Base-by-base conservation (phyloP, 2,329 filamentous ascomycete species). In the Bipolaris cookei region DNA sequence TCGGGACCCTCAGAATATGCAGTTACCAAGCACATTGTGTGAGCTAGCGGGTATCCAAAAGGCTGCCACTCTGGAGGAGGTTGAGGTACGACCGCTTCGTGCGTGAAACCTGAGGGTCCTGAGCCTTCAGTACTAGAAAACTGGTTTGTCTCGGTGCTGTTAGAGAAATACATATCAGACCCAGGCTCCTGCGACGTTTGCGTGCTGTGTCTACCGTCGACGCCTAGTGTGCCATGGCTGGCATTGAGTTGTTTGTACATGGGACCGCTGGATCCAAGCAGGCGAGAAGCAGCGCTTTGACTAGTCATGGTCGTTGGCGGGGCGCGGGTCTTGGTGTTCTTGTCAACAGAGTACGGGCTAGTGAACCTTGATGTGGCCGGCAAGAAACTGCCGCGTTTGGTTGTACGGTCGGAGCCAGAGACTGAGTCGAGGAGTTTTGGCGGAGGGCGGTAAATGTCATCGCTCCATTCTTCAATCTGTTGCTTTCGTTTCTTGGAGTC, bases 1-100 rank as follows among this genome's bases (percentile, higher is more conserved):
- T 96, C 90, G 63, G 90, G 91, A 64, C 95, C 95, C 80, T 99
- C 95, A 0, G 95, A 99, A 76, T 99, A 99, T 16, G 92, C 92
- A 23, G 96, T 99, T 48, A 99, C 93, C 64, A 99, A 79, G 76
- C 94, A 98, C 73, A 99, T 92, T 0, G 91, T 85, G 77, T 99
- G 95, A 44, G 93, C 95, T 64, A 99, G 82, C 13, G 96, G 95
- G 76, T 92, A 99, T 1, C 94, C 95, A 74, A 96, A 98, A 0
- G 95, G 95, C 80, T 97, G 93, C 89, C 93, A 99, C 76, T 99
- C 95, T 2, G 93, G 88, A 7, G 95, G 95, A 35, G 95, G 95
- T 73, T 99, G 95, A 28, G 96, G 94, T 45, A 99, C 93, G 38
- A 99, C 95, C 37, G 91, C 85, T 76, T 97, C 93, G 74, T 98